A percentile compares a stretch with the other conserved stretches of the same genome.
Evolutionary conservation across 225 moss, liverwort and hornwort genomes (phyloP).

Genomic region (Pleurozium schreberi): DNA sequence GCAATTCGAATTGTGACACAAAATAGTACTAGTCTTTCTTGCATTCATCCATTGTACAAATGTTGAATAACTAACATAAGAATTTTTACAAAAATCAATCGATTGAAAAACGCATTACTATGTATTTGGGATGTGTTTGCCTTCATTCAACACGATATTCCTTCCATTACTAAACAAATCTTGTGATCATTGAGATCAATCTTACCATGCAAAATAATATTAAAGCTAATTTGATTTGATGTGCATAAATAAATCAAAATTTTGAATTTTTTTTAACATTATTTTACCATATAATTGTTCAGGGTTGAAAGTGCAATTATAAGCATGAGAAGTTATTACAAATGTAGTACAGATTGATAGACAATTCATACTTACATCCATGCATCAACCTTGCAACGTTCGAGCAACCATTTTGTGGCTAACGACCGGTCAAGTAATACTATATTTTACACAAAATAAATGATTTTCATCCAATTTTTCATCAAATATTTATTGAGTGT

Average conservation of each 20-base stretch:
- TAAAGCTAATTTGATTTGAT: neutral
- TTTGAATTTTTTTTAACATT: neutral
- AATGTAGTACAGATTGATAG: neutral
- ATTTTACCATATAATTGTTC: neutral
- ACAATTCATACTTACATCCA: too few relatives aligned
- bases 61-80: too few relatives aligned
- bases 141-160: neutral
- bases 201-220: neutral
- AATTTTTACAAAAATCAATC: too few relatives aligned
- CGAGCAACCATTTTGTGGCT: neutral
- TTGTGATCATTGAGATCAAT: neutral
- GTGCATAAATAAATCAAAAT: neutral
- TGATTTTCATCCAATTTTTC: neutral
- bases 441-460: neutral
- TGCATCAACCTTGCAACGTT: neutral
- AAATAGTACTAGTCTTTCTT: too few relatives aligned
- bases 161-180: neutral
- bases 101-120: too few relatives aligned
- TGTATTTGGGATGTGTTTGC: too few relatives aligned
- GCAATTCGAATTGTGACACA: too few relatives aligned
- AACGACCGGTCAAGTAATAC: neutral
- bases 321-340: neutral
- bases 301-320: neutral
- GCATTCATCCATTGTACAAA: too few relatives aligned
- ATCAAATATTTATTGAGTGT: fast-evolving